phyloP scores from a whole-genome alignment of 1,284 basidiomycete species.

The Naganishia sp. region DNA sequence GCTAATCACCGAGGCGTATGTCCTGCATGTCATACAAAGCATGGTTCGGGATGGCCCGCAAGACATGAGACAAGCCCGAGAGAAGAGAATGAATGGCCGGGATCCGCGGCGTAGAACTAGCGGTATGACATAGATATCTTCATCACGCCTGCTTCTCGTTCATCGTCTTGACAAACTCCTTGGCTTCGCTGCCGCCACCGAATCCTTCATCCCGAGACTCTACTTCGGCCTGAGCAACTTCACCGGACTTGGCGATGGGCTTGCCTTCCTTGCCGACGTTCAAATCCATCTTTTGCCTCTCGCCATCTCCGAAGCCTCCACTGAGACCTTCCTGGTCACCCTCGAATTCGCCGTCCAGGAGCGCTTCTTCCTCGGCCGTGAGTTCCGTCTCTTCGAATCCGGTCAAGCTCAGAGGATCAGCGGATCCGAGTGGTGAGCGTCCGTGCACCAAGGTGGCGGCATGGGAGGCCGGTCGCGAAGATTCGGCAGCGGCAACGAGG shows the following conservation, averaged over 20 bases:
- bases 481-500: slow-evolving; percentile 64
- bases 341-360: slow-evolving; percentile 12
- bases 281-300: slow-evolving; percentile 34
- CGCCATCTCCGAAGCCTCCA: slow-evolving; percentile 32
- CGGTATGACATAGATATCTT: neutral
- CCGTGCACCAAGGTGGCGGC: slow-evolving; percentile 28
- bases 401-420: slow-evolving; percentile 30
- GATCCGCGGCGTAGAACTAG: too few species aligned
- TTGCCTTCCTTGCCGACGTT: slow-evolving; percentile 36
- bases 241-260: slow-evolving; percentile 33
- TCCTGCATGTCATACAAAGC: too few species aligned
- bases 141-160: slow-evolving; percentile 24
- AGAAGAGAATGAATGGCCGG: too few species aligned
- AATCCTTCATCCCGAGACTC: slow-evolving; percentile 48
- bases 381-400: slow-evolving; percentile 31
- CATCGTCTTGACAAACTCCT: slow-evolving; percentile 43
- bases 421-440: slow-evolving; percentile 59
- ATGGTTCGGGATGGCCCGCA: too few species aligned
- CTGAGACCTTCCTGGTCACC: slow-evolving; percentile 16
- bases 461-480: slow-evolving; percentile 24
- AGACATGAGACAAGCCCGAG: too few species aligned
- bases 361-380: slow-evolving; percentile 31
- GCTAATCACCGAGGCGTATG: too few species aligned
- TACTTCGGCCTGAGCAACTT: slow-evolving; percentile 44
- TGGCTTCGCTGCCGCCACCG: slow-evolving; percentile 44